Percentiles rank a stretch among this genome's conserved stretches.
phyloP scores from a whole-genome alignment of 176 grass and related monocot species.

The Avena sativa region DNA sequence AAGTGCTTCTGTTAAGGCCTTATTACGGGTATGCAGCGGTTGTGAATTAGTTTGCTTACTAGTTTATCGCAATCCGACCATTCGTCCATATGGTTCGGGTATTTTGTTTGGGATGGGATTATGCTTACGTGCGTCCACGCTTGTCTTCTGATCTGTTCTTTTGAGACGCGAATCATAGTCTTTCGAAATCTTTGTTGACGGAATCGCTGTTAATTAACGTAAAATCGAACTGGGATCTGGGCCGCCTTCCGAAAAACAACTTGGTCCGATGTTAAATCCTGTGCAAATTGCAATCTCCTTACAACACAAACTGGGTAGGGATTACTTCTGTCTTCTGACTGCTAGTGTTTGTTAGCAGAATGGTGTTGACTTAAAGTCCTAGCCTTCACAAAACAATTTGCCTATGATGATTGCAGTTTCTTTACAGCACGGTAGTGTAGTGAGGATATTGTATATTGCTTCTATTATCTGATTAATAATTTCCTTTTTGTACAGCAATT shows the following conservation, averaged over 20 bases:
- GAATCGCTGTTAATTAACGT: not conserved
- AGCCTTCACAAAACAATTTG: not conserved
- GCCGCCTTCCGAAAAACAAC: not conserved
- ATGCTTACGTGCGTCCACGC: not conserved
- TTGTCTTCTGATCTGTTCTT: not conserved
- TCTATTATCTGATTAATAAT: constrained; percentile 7
- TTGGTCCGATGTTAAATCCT: not conserved
- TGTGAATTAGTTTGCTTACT: not conserved
- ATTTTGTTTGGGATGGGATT: constrained; percentile 8
- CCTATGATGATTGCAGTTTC: constrained; percentile 2
- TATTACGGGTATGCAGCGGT: not conserved
- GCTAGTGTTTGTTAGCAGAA: not conserved
- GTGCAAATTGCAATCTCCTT: not conserved
- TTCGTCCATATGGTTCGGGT: not conserved
- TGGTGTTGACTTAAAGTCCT: not conserved
- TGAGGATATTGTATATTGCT: not conserved
- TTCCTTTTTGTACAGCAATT: not conserved
- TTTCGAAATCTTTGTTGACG: not conserved
- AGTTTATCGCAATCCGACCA: not conserved
- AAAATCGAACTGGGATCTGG: not conserved
- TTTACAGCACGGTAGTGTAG: not conserved
- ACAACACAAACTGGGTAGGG: not conserved
- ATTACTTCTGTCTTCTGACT: not conserved
- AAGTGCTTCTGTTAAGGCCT: not conserved
- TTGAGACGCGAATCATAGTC: not conserved